phyloP scores from a whole-genome alignment of 192 early-diverging fungal genomes.

The Coemansia sp. region DNA sequence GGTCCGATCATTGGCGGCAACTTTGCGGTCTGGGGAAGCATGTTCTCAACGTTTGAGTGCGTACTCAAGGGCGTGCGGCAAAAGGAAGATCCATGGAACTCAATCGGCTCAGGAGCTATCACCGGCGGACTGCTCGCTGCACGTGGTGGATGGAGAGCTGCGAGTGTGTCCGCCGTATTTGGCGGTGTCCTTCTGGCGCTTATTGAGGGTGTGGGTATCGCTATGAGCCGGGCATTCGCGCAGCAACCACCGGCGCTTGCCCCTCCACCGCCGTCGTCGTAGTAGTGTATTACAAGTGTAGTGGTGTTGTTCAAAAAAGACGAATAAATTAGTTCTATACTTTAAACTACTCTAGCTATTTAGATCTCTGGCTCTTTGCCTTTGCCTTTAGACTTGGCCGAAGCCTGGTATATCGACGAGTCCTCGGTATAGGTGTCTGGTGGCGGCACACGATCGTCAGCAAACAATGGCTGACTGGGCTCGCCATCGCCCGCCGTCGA shows the following conservation, averaged over 20 bases:
- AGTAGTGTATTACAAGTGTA: constrained; percentile 10
- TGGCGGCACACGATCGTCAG: constrained; percentile 8
- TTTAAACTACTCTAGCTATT: background rate
- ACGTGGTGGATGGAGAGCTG: constrained; percentile 76
- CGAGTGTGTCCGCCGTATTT: constrained; percentile 84
- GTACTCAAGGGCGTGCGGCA: constrained; percentile 89
- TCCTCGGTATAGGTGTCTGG: background rate
- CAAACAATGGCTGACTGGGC: background rate
- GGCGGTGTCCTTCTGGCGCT: constrained; percentile 92
- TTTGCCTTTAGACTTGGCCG: constrained; percentile 23
- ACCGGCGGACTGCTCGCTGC: constrained; percentile 96
- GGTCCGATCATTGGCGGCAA: constrained; percentile 96
- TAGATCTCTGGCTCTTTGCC: constrained; percentile 45
- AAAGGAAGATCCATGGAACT: constrained; percentile 99
- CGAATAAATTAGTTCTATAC: background rate
- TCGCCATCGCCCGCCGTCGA: background rate
- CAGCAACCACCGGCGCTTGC: constrained; percentile 63
- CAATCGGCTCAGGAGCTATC: constrained; percentile 90
- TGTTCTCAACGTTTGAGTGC: constrained; percentile 98
- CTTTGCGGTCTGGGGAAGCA: constrained; percentile 99
- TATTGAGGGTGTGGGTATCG: constrained; percentile 94
- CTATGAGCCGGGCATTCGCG: constrained; percentile 70
- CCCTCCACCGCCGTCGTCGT: constrained; percentile 33
- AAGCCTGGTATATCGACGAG: background rate
- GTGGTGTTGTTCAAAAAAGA: background rate